Conservation (phyloP, 2,329 filamentous ascomycete genomes). For the Exserohilum turcica region DNA sequence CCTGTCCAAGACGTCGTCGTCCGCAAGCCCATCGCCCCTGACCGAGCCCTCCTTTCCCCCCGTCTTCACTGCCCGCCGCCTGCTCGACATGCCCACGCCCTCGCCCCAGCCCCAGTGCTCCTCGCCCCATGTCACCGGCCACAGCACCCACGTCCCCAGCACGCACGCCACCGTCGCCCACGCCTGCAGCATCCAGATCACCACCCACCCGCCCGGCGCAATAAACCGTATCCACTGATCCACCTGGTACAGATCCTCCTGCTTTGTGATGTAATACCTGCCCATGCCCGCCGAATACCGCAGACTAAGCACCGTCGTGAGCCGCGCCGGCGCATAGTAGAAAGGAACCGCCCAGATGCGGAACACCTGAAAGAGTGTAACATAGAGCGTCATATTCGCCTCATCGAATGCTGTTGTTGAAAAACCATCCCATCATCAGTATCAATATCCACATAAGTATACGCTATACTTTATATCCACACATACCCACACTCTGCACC, state of each 20-base stretch:
- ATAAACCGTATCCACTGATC: slow-evolving; percentile 78
- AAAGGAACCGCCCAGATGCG: slow-evolving; percentile 78
- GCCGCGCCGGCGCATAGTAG: slow-evolving; percentile 68
- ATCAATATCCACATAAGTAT: too few species aligned
- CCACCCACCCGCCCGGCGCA: slow-evolving; percentile 59
- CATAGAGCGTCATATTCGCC: slow-evolving; percentile 69
- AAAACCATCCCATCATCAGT: background rate
- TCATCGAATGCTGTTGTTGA: slow-evolving; percentile 67
- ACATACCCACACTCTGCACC: slow-evolving; percentile 65
- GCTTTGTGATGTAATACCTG: slow-evolving; percentile 73
- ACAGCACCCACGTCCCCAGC: slow-evolving; percentile 58
- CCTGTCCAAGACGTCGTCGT: slow-evolving; percentile 14
- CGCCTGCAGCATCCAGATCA: slow-evolving; percentile 68
- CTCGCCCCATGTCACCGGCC: slow-evolving; percentile 51
- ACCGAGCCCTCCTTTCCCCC: slow-evolving; percentile 8
- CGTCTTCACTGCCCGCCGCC: slow-evolving; percentile 6
- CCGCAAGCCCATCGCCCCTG: slow-evolving; percentile 17
- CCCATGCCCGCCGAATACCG: slow-evolving; percentile 17
- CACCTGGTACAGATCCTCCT: slow-evolving; percentile 82
- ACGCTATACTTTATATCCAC: too few species aligned
- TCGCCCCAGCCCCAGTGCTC: slow-evolving; percentile 24
- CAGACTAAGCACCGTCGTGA: slow-evolving; percentile 71
- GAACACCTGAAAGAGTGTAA: slow-evolving; percentile 76
- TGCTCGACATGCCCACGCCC: slow-evolving; percentile 13
- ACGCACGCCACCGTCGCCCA: slow-evolving; percentile 69